These are phyloP conservation scores for Trypanosoma mega DNA, from an alignment of 208 protist species.

Conservation along the genomic window DNA sequence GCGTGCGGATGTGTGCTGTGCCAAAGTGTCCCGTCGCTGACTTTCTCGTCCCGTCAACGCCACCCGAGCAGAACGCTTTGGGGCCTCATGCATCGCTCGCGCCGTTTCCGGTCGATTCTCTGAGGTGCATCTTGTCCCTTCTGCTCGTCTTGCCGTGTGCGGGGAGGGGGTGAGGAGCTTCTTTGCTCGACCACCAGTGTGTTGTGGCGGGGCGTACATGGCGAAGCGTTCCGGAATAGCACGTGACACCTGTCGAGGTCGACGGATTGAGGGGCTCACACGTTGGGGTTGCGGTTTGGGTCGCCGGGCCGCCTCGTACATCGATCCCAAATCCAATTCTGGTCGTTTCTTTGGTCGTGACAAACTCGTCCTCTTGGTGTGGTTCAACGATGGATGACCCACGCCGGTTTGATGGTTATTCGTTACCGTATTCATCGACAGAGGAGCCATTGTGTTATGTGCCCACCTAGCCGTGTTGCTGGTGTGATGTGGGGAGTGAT, in stretches of 20 bases:
- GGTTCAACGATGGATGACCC: too few species aligned
- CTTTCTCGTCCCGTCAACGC: constrained; percentile 21
- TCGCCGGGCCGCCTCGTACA: too few species aligned
- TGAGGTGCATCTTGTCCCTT: not conserved
- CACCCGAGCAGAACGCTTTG: too few species aligned
- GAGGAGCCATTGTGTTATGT: too few species aligned
- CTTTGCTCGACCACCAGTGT: not conserved
- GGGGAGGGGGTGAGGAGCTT: not conserved
- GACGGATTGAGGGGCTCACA: not conserved
- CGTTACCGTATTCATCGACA: too few species aligned
- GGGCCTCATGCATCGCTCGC: not conserved
- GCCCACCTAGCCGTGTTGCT: too few species aligned
- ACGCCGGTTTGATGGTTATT: too few species aligned
- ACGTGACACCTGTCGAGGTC: not conserved
- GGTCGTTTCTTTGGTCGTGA: too few species aligned
- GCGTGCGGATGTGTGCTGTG: constrained; percentile 22
- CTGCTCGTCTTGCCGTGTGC: not conserved
- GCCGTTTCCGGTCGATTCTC: not conserved
- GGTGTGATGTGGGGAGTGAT: too few species aligned
- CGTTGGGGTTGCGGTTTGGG: constrained; percentile 1
- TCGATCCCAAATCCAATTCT: too few species aligned
- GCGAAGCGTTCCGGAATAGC: constrained; percentile 25
- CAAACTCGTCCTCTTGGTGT: too few species aligned
- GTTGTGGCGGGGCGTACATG: constrained; percentile 27
- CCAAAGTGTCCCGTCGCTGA: constrained; percentile 20